Base-by-base conservation (phyloP, 2,329 filamentous ascomycete species). In the Aspergillus sp. region DNA sequence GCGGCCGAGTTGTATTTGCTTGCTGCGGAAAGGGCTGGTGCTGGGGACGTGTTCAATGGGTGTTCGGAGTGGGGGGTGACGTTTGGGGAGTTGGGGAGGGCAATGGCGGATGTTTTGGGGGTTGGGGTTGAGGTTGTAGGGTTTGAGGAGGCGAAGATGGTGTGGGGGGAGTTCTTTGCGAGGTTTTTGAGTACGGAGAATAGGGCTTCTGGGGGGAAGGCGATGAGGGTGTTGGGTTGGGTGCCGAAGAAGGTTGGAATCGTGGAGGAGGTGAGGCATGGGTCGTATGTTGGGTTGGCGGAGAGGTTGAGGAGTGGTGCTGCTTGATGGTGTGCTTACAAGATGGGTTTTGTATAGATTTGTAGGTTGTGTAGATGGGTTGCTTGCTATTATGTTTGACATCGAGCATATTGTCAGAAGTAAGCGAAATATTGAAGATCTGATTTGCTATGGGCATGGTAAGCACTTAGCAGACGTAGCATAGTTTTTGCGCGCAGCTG, bases 1-100 rank as follows among this genome's bases (percentile, higher is more conserved):
- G 75, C 78, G 1, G 80, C 78, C 0, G 47, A 43, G 23, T 45
- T 77, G 5, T 79, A 71, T 55, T 69, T 77, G 4, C 67, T 80
- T 9, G 75, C 72, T 0, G 57, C 79, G n/a, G 78, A 80, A 60
- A 76, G 76, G 59, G 78, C 69, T 3, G 52, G 36, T 7, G 66
- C 76, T 3, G 77, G 78, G 0, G 63, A 70, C 2, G 66, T 68
- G 2, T 79, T 73, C 57, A 77, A 81, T 64, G 75, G 70, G 10
- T 70, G 75, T 19, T 75, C 65, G 0, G 74, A 79, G 41, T 70
- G 78, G 41, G 72, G 67, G 8, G 69, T 80, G 0, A 50, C 63
- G 0, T 64, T 61, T 53, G 39, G 53, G 51, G 58, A 57, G 19
- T 41, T 64, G 23, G 58, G 73, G 5, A 64, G 56, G 5, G 66